Conservation (phyloP, 2,329 filamentous ascomycete genomes). For the Venturia oleaginea region DNA sequence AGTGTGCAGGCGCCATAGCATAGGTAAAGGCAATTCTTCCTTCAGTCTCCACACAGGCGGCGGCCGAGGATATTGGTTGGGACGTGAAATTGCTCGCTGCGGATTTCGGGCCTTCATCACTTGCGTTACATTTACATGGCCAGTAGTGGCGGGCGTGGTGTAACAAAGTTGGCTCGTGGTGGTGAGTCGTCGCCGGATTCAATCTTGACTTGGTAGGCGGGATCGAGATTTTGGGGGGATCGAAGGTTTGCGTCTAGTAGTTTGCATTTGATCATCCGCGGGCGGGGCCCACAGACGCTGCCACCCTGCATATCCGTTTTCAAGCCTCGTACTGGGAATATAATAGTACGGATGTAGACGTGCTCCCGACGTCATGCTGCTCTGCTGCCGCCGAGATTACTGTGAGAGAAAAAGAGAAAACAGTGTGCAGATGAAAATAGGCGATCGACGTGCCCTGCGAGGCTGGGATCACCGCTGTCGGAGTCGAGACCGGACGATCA, state of each 20-base stretch:
- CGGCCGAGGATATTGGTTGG: not conserved
- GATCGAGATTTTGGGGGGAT: slow-evolving; percentile 2
- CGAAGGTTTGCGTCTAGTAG: not conserved
- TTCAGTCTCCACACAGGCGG: not conserved
- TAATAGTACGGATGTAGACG: no score
- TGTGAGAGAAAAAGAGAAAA: not conserved
- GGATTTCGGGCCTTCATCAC: not conserved
- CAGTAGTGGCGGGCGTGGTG: not conserved
- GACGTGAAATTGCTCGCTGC: not conserved
- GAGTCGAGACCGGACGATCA: not conserved
- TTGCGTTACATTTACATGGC: no score
- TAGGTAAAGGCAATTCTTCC: no score
- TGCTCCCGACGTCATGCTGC: not conserved
- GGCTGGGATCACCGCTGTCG: not conserved
- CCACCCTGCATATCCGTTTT: not conserved
- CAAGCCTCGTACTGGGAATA: not conserved
- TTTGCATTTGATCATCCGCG: not conserved
- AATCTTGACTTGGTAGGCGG: not conserved
- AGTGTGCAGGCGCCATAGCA: no score
- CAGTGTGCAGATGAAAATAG: not conserved
- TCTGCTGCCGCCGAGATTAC: no score
- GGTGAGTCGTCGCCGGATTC: not conserved
- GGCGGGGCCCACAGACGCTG: not conserved
- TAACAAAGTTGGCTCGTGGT: not conserved
- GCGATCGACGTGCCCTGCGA: not conserved